These are phyloP conservation scores for Firmiana major DNA, from an alignment of 345 rosid species.

Conservation along the genomic window DNA sequence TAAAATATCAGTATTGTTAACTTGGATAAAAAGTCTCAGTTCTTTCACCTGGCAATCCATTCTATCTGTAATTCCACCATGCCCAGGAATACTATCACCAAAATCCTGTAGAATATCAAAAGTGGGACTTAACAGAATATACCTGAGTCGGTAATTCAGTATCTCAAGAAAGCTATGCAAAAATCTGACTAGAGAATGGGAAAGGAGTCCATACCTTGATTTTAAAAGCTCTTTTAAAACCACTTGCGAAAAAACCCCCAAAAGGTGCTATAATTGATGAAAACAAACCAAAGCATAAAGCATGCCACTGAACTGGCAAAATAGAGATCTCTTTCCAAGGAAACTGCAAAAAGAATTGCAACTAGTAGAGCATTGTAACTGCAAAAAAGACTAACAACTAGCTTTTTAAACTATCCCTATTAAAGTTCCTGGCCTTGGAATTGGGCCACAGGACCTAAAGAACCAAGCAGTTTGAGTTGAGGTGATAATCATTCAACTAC, in stretches of 20 bases:
- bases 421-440: not conserved
- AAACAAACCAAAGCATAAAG: slow-evolving; percentile 82
- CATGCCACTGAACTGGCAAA: slow-evolving; percentile 96
- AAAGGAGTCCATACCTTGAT: slow-evolving; percentile 54
- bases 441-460: not conserved
- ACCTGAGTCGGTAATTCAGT: not conserved
- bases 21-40: not conserved
- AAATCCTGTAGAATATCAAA: slow-evolving; percentile 57
- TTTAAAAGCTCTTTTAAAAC: slow-evolving; percentile 96
- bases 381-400: slow-evolving; percentile 3
- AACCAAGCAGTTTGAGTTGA: not conserved
- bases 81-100: slow-evolving; percentile 99
- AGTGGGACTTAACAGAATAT: not conserved
- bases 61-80: slow-evolving; percentile 95
- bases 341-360: slow-evolving; percentile 44
- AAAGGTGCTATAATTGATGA: slow-evolving; percentile 99
- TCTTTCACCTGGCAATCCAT: slow-evolving; percentile 91
- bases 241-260: slow-evolving; percentile 98
- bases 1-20: not conserved
- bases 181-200: not conserved
- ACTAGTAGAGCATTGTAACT: too few species aligned
- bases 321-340: slow-evolving; percentile 84
- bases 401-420: not conserved
- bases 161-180: not conserved
- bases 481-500: not conserved